Percentiles rank a stretch among this genome's conserved stretches.
Evolutionary conservation across 169 alveolate genomes (phyloP).

Genomic region (Cryptosporidium viatorum): DNA sequence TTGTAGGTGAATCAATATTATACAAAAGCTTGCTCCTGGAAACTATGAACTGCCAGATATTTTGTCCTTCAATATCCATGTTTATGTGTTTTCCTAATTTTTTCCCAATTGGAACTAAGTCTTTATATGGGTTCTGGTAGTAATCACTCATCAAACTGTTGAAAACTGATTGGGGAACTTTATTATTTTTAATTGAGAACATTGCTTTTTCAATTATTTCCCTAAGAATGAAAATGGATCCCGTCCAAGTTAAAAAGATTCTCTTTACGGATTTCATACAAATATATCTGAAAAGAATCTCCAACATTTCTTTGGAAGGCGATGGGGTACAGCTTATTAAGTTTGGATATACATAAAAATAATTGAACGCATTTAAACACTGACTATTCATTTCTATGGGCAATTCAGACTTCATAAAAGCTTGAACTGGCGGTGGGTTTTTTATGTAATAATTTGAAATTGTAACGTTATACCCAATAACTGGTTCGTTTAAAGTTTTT

Average conservation of each 20-base stretch:
- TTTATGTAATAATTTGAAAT: conserved; percentile 14
- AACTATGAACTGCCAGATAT: conserved; percentile 52
- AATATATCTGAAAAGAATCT: conserved; percentile 41
- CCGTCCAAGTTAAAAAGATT: conserved; percentile 25
- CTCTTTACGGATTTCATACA: conserved; percentile 34
- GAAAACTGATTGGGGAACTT: conserved; percentile 2
- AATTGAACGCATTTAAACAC: conserved; percentile 67
- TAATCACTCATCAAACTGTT: conserved; percentile 36
- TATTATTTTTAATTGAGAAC: background rate
- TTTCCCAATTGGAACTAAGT: conserved; percentile 33
- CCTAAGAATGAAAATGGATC: conserved; percentile 45
- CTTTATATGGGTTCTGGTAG: conserved; percentile 7
- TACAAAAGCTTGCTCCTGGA: conserved; percentile 39
- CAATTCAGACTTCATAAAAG: conserved; percentile 57
- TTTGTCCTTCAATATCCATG: conserved; percentile 30
- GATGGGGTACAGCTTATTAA: conserved; percentile 27
- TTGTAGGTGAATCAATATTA: conserved; percentile 54
- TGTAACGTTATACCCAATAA: conserved; percentile 47
- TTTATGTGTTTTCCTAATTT: conserved; percentile 27
- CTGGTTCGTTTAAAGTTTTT: conserved; percentile 13
- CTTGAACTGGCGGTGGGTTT: conserved; percentile 69
- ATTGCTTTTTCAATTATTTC: conserved; percentile 42
- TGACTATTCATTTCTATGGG: conserved; percentile 55
- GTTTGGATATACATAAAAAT: conserved; percentile 43
- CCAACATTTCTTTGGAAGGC: conserved; percentile 17